Base-by-base conservation (phyloP, 805 yeast species). In the Aciculoconidium aculeatum region DNA sequence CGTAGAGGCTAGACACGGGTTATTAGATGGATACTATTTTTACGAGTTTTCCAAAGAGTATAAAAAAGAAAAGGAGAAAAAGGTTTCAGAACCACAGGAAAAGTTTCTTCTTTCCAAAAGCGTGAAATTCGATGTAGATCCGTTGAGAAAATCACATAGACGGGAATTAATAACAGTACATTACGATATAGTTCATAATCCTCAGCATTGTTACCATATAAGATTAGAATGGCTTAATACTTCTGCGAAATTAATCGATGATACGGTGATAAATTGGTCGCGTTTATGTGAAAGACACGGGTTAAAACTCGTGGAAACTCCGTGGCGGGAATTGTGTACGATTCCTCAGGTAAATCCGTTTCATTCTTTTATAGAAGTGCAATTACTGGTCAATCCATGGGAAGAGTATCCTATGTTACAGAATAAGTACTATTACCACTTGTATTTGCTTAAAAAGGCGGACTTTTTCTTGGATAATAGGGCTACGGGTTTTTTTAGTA, bases 181-280 rank as follows among this genome's bases (percentile, higher is more conserved):
- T 55, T 84, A 85, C 47, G 99, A 92, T 50, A 70, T 79, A 24
- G 88, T 88, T 3, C 96, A 87, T 51, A 90, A 88, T 48, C 96
- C 96, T 0, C 90, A 83, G 41, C 95, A 88, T 45, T 88, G 96
- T 49, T 92, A 79, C 60, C 97, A 90, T 47, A 70, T 92, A 17
- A 65, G 95, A 26, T 53, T 90, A 9, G 96, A 92, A 50, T 92
- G 99, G 99, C 59, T 90, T 17, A 85, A 82, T 36, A 77, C 95
- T 0, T 86, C 97, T 0, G 81, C 94, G 2, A 83, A 82, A 44
- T 60, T 84, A 17, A 75, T 85, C 28, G 96, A 87, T 35, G 94
- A 87, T 40, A 64, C 82, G 8, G 66, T 87, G 23, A 75, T 68
- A 24, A 70, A 75, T 27, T 81, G 96, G 84, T 73, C 86, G 0